These are phyloP conservation scores for Sordaria brevicollis DNA, from an alignment of 495 filamentous ascomycete genomes.

Conservation along the genomic window DNA sequence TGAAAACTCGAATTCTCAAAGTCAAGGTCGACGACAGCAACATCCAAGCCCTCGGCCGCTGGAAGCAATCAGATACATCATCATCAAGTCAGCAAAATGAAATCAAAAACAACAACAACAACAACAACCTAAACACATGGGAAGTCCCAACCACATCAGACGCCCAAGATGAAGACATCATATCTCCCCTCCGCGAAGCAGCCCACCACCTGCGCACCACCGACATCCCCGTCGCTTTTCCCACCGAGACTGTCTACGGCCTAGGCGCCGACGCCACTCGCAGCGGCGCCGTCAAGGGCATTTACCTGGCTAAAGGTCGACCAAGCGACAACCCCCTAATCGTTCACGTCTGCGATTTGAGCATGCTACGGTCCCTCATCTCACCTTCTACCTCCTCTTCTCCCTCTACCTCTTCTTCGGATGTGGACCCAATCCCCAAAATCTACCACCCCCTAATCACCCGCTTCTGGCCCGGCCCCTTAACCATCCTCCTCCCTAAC, in stretches of 20 bases:
- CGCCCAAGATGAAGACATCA: background rate
- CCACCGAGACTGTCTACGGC: conserved; percentile 97
- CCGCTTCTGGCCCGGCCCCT: conserved; percentile 86
- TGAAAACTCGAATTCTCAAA: conserved; percentile 26
- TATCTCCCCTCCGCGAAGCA: conserved; percentile 36
- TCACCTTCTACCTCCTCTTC: background rate
- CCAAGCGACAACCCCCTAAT: conserved; percentile 95
- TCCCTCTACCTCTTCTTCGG: background rate
- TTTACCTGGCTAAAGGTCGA: conserved; percentile 81
- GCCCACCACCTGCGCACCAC: conserved; percentile 50
- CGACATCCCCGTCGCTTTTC: conserved; percentile 80
- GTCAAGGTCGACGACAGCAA: conserved; percentile 8
- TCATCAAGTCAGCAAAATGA: too few relatives aligned
- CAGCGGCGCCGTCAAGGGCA: conserved; percentile 67
- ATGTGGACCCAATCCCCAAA: conserved; percentile 50
- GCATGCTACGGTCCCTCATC: conserved; percentile 63
- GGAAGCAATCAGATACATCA: background rate
- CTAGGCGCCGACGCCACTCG: conserved; percentile 90
- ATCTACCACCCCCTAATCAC: conserved; percentile 77
- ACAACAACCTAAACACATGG: conserved; percentile 11
- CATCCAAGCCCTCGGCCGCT: conserved; percentile 15
- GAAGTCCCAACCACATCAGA: conserved; percentile 2
- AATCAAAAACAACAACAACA: background rate
- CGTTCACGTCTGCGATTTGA: conserved; percentile 74
- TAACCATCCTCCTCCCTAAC: conserved; percentile 84